These are phyloP conservation scores for Phanerochaete carnosa DNA, from an alignment of 768 basidiomycete species.

Conservation along the genomic window DNA sequence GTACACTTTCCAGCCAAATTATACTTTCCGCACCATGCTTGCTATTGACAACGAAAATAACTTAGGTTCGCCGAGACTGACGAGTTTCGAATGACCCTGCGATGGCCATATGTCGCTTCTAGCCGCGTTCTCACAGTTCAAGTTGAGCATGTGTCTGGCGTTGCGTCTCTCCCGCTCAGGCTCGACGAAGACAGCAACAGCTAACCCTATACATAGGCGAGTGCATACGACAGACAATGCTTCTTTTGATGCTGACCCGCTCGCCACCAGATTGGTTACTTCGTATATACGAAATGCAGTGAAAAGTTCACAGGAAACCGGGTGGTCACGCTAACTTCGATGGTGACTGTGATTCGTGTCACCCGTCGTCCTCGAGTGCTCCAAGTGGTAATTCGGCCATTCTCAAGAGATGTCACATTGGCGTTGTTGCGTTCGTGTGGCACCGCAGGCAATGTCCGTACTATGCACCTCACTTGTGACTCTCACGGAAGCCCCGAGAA, in stretches of 20 bases:
- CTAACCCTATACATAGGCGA: neutral
- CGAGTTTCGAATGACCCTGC: neutral
- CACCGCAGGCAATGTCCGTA: neutral
- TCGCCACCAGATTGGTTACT: neutral
- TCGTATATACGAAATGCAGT: neutral
- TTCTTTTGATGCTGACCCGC: neutral
- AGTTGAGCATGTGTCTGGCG: neutral
- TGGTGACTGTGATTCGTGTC: neutral
- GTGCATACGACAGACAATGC: neutral
- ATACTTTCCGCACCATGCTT: neutral
- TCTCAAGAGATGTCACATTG: neutral
- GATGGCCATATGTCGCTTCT: neutral
- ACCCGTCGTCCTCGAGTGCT: neutral
- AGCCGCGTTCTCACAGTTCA: neutral
- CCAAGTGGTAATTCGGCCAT: neutral
- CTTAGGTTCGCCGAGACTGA: neutral
- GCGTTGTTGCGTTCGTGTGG: neutral
- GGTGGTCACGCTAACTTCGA: neutral
- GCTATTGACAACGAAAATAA: neutral
- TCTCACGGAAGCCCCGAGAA: neutral
- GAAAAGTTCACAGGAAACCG: neutral
- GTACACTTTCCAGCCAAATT: neutral
- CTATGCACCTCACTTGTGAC: neutral
- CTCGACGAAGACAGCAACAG: neutral
- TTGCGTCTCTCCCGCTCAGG: neutral